These are phyloP conservation scores for Aureobasidium melanogenum DNA, from an alignment of 2,329 filamentous ascomycete species.

Conservation along the genomic window DNA sequence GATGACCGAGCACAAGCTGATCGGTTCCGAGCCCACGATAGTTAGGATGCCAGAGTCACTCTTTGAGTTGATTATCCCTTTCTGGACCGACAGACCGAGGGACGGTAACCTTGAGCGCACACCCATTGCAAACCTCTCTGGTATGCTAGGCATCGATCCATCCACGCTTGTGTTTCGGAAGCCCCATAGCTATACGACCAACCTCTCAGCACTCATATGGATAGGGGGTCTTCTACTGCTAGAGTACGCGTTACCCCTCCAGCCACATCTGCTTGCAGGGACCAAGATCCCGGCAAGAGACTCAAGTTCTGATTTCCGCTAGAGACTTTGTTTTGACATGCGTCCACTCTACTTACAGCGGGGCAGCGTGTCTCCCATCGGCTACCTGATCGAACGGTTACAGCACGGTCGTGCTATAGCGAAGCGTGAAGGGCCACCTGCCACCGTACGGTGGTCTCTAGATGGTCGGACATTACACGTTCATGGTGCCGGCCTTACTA, in stretches of 20 bases:
- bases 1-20: neutral
- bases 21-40: neutral
- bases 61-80: neutral
- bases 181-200: neutral
- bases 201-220: neutral
- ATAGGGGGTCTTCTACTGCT: neutral
- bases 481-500: neutral
- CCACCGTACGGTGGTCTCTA: neutral
- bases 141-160: neutral
- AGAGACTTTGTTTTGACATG: neutral
- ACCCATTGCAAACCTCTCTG: neutral
- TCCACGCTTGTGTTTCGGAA: neutral
- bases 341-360: neutral
- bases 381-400: neutral
- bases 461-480: neutral
- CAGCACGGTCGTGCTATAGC: neutral
- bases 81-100: neutral
- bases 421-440: neutral
- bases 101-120: neutral
- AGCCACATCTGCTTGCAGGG: neutral
- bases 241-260: neutral
- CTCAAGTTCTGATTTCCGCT: neutral
- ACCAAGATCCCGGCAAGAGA: neutral
- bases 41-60: neutral
- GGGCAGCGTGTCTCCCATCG: neutral